phyloP scores from a whole-genome alignment of 306 rosid species.

The Prunus dulcis region DNA sequence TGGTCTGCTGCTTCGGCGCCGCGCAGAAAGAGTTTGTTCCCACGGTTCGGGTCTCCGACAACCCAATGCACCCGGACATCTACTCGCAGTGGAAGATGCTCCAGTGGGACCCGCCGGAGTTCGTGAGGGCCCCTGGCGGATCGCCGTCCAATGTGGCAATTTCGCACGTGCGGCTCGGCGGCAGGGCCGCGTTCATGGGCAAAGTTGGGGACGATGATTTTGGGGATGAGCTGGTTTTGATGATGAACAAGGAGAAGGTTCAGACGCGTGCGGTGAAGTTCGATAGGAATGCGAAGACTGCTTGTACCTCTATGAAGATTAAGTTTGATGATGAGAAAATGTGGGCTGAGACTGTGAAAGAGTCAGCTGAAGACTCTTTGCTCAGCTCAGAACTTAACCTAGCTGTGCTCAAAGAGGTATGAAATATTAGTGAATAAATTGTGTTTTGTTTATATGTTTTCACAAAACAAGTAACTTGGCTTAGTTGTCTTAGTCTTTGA shows the following conservation, averaged over 20 bases:
- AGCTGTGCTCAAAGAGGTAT: slow-evolving; percentile 81
- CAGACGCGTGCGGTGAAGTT: slow-evolving; percentile 77
- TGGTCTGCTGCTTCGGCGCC: slow-evolving; percentile 89
- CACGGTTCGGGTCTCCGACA: slow-evolving; percentile 66
- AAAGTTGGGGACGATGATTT: slow-evolving; percentile 69
- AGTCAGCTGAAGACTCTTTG: slow-evolving; percentile 70
- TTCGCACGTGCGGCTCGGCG: slow-evolving; percentile 85
- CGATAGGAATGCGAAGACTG: slow-evolving; percentile 46
- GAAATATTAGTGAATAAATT: not conserved
- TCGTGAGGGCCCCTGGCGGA: slow-evolving; percentile 76
- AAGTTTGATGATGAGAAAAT: slow-evolving; percentile 61
- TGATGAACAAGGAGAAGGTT: slow-evolving; percentile 73
- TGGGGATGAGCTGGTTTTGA: slow-evolving; percentile 69
- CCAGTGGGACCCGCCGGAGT: slow-evolving; percentile 98
- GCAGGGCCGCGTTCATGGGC: slow-evolving; percentile 85
- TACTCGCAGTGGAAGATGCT: slow-evolving; percentile 95
- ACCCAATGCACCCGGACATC: slow-evolving; percentile 75
- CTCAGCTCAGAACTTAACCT: slow-evolving; percentile 60
- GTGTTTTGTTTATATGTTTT: not conserved
- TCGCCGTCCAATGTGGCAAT: slow-evolving; percentile 81
- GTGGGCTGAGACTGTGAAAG: slow-evolving; percentile 54
- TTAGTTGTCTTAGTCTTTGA: no score
- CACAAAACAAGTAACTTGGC: no score
- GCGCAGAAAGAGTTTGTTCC: slow-evolving; percentile 75
- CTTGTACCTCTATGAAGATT: slow-evolving; percentile 55